Conservation (phyloP, 2,329 filamentous ascomycete species). For the Rutstroemia sp. region DNA sequence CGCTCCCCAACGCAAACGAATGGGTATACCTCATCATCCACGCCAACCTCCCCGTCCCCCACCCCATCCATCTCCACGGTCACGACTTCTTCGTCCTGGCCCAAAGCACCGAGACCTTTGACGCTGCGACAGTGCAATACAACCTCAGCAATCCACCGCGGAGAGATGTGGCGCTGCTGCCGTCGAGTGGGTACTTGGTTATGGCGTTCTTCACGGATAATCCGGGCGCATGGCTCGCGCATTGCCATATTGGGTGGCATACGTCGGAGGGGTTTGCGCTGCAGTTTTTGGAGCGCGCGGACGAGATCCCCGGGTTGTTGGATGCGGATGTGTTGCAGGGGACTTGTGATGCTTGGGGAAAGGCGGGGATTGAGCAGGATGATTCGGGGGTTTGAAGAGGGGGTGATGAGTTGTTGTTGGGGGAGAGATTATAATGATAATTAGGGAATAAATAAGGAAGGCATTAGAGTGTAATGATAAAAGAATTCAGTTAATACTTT, state of each 20-base stretch:
- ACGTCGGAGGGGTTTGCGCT: slow-evolving; percentile 41
- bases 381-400: slow-evolving; percentile 11
- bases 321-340: background rate
- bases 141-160: slow-evolving; percentile 39
- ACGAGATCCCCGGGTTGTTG: slow-evolving; percentile 17
- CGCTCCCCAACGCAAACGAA: slow-evolving; percentile 21
- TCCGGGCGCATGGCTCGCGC: slow-evolving; percentile 16
- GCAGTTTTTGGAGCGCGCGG: slow-evolving; percentile 37
- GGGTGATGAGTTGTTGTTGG: background rate
- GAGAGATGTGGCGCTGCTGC: slow-evolving; percentile 42
- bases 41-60: slow-evolving; percentile 17
- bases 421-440: too few relatives aligned
- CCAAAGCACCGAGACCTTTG: slow-evolving; percentile 35
- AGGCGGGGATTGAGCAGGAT: slow-evolving; percentile 1
- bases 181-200: slow-evolving; percentile 14
- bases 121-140: slow-evolving; percentile 22
- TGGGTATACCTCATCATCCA: slow-evolving; percentile 28
- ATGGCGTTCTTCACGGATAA: slow-evolving; percentile 19
- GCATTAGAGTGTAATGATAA: too few relatives aligned
- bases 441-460: too few relatives aligned
- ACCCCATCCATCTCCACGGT: slow-evolving; percentile 11
- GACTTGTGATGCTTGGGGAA: slow-evolving; percentile 12
- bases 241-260: slow-evolving; percentile 38
- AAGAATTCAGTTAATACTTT: too few relatives aligned
- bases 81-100: slow-evolving; percentile 37